Evolutionary conservation across 192 early-diverging fungal species (phyloP).

Genomic region (Rhizophagus sp.): DNA sequence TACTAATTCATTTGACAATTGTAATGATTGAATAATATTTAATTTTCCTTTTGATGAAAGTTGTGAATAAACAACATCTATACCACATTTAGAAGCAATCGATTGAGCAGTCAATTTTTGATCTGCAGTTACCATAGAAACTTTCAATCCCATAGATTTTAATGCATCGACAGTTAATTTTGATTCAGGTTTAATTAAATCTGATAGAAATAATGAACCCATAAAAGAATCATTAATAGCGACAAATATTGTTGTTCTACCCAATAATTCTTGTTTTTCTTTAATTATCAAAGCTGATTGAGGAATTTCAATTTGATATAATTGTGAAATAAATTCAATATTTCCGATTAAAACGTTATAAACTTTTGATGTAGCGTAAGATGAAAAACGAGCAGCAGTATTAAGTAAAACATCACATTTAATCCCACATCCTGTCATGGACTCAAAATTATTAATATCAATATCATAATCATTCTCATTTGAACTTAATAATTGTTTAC

Average conservation of each 20-base stretch:
- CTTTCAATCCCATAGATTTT: slow-evolving; percentile 70
- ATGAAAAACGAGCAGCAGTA: not conserved
- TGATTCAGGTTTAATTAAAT: slow-evolving; percentile 81
- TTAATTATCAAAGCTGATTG: slow-evolving; percentile 38
- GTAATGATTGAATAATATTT: slow-evolving; percentile 68
- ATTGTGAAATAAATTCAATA: slow-evolving; percentile 54
- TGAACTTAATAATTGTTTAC: slow-evolving; percentile 41
- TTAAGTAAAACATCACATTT: slow-evolving; percentile 52
- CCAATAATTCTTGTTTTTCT: slow-evolving; percentile 58
- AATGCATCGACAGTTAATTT: slow-evolving; percentile 67
- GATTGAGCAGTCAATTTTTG: slow-evolving; percentile 78
- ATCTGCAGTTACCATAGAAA: slow-evolving; percentile 93
- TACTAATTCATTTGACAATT: slow-evolving; percentile 56
- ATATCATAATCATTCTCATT: slow-evolving; percentile 40
- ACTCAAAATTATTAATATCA: slow-evolving; percentile 58
- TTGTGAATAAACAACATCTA: slow-evolving; percentile 83
- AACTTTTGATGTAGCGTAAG: not conserved
- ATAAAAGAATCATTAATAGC: slow-evolving; percentile 60
- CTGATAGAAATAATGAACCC: slow-evolving; percentile 78
- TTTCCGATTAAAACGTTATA: slow-evolving; percentile 75
- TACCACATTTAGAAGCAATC: slow-evolving; percentile 82
- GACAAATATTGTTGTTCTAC: slow-evolving; percentile 80
- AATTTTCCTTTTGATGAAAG: slow-evolving; percentile 91
- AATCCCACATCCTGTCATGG: slow-evolving; percentile 71
- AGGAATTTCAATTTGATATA: slow-evolving; percentile 49